These are phyloP conservation scores for Protea cynaroides DNA, from an alignment of 164 flowering plant species.

Conservation along the genomic window DNA sequence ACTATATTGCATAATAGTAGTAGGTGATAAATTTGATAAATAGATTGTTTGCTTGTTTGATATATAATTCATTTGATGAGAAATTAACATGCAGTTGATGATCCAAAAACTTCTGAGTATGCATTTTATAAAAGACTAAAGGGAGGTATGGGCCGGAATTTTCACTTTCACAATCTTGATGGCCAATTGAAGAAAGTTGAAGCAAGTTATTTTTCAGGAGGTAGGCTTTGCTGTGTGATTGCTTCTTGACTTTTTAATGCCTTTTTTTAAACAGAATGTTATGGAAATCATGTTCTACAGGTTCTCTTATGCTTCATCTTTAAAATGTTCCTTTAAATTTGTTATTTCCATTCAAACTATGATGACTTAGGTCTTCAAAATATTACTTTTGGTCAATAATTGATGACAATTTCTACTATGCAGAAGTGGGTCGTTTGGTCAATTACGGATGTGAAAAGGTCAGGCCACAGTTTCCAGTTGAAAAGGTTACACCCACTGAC, in stretches of 20 bases:
- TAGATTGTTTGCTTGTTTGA: neutral
- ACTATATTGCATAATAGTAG: neutral
- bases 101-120: constrained; percentile 71
- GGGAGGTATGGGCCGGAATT: constrained; percentile 20
- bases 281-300: neutral
- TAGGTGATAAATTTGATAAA: too few species aligned
- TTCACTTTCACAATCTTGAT: constrained; percentile 17
- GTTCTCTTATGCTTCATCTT: neutral
- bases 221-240: constrained; percentile 16
- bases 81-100: constrained; percentile 32
- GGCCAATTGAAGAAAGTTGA: constrained; percentile 17
- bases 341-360: neutral
- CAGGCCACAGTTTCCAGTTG: too few species aligned
- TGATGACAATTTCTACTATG: too few species aligned
- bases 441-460: too few species aligned
- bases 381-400: too few species aligned
- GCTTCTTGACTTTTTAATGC: neutral
- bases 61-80: constrained; percentile 4
- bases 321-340: neutral
- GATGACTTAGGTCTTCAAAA: neutral
- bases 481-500: too few species aligned
- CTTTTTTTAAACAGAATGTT: neutral
- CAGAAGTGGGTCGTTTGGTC: too few species aligned
- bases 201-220: constrained; percentile 18
- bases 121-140: constrained; percentile 57